Percentiles rank a stretch among this genome's conserved stretches.
Evolutionary conservation across 305 asterid genomes (phyloP).

Genomic region (Salvia sclarea): DNA sequence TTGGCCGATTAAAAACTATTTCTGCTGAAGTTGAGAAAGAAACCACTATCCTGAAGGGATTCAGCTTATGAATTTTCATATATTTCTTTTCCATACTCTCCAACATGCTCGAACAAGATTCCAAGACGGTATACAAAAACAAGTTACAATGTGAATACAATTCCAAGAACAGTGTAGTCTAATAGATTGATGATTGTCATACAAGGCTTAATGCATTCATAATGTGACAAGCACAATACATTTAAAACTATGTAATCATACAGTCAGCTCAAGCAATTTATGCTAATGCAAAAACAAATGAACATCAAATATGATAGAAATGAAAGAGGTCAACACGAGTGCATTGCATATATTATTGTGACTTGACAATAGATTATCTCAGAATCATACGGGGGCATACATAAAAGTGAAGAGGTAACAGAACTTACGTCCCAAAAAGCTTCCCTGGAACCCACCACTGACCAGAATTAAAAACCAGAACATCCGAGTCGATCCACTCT

Average conservation of each 20-base stretch:
- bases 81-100: background rate
- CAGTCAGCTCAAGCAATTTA: background rate
- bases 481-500: constrained; percentile 69
- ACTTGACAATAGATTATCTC: background rate
- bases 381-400: constrained; percentile 8
- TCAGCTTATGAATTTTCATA: background rate
- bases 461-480: constrained; percentile 70
- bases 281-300: background rate
- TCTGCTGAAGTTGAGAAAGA: background rate
- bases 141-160: background rate
- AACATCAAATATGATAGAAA: background rate
- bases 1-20: background rate
- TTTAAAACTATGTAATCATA: too few species aligned
- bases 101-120: background rate
- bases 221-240: too few species aligned
- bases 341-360: background rate
- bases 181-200: background rate
- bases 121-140: background rate
- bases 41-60: background rate
- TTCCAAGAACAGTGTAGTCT: background rate
- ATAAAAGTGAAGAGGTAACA: constrained; percentile 16
- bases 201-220: too few species aligned
- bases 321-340: background rate
- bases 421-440: constrained; percentile 67
- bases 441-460: constrained; percentile 87